Base-by-base conservation (phyloP, 371 early-diverging fungal species). In the Saksenaea vasiformis region DNA sequence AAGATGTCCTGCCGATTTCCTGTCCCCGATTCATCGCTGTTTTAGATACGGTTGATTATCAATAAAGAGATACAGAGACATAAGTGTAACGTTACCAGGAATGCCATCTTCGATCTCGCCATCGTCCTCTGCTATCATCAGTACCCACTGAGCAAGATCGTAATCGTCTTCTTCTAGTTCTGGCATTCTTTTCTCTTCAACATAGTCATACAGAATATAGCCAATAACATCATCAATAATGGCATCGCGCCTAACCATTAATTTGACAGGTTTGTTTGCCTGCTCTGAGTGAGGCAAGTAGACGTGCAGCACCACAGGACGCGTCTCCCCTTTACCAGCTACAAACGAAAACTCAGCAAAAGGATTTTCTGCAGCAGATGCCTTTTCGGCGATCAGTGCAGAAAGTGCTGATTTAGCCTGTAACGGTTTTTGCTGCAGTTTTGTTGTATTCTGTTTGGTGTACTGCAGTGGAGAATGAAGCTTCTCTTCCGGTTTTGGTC, bases 51-150 rank as follows among this genome's bases (percentile, higher is more conserved):
- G 43, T 26, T 1, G 27, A 35, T n/a, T n/a, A 39, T 22, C 36
- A 62, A 14, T 11, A 56, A 26, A 53, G 14, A 2, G 26, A 17
- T 37, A 5, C 8, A 24, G 8, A 26, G 51, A 35, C 57, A 31
- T 31, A 31, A 7, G 31, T 31, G 7, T 31, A 31, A 31, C 58
- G 51, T 64, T 83, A 93, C 93, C 95, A 41, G 98, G 98, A 67
- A 98, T 88, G 75, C 96, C 97, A 38, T 96, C 96, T 68, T 98
- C 98, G 56, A 97, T 90, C 38, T 87, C 88, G 15, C 98, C 98
- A 81, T 95, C 96, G 59, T 95, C 96, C 69, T 96, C 98, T 2
- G 92, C 95, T 63, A 98, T 95, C 54, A 94, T 79, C 76, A 97
- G 72, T 14, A 85, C 90, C 98, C 98, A 97, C 56, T 84, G 77